Evolutionary conservation across 2,329 filamentous ascomycete genomes (phyloP).

Genomic region (Colletotrichum orchidophilum): DNA sequence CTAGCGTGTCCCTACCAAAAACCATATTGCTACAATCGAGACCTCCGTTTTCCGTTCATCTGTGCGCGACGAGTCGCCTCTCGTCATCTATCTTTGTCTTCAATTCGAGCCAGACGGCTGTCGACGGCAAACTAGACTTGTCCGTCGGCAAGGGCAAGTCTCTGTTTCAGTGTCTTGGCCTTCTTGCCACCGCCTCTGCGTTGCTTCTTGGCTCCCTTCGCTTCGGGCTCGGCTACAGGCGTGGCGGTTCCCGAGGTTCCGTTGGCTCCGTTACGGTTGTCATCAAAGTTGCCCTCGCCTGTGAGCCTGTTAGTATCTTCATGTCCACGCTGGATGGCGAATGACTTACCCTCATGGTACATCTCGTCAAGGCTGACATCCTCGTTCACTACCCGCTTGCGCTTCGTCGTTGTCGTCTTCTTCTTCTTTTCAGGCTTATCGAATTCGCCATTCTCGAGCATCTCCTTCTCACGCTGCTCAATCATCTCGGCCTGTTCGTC

Average conservation of each 20-base stretch:
- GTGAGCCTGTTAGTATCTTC: constrained; percentile 39
- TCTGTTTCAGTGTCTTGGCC: constrained; percentile 75
- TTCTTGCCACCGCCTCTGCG: constrained; percentile 60
- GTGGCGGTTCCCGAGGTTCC: constrained; percentile 81
- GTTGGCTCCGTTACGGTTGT: constrained; percentile 65
- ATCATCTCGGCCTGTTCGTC: constrained; percentile 96
- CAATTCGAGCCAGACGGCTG: constrained; percentile 3
- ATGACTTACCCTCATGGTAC: constrained; percentile 94
- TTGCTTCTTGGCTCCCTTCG: constrained; percentile 63
- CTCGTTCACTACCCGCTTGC: constrained; percentile 60
- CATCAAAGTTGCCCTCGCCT: constrained; percentile 98
- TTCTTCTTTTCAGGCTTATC: constrained; percentile 65
- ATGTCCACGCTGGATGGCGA: fast-evolving
- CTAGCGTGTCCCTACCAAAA: constrained; percentile 12
- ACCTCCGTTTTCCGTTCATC: background rate
- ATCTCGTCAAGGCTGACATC: constrained; percentile 86
- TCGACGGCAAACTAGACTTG: constrained; percentile 42
- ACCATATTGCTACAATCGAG: constrained; percentile 30
- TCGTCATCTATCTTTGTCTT: background rate
- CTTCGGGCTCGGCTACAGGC: constrained; percentile 66
- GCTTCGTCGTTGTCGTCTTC: constrained; percentile 63
- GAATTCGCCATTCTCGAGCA: constrained; percentile 76
- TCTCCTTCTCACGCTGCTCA: constrained; percentile 89
- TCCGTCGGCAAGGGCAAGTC: constrained; percentile 74
- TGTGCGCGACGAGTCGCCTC: background rate